These are phyloP conservation scores for Nothophoma quercina DNA, from an alignment of 2,329 filamentous ascomycete species.

Conservation along the genomic window DNA sequence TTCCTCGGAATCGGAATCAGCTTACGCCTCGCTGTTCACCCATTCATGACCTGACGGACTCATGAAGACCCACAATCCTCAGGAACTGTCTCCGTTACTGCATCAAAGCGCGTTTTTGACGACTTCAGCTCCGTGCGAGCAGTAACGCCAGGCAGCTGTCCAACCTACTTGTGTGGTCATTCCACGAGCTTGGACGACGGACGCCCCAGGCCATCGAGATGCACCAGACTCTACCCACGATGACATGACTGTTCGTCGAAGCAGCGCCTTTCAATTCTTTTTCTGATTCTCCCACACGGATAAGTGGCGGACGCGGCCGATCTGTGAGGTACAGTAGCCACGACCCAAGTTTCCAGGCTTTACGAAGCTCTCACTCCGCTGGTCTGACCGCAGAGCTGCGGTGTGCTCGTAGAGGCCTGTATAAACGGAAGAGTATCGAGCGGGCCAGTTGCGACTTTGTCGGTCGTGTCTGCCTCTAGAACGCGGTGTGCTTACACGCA, in stretches of 20 bases:
- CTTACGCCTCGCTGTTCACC: constrained; percentile 6
- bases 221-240: no score
- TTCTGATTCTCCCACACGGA: not conserved
- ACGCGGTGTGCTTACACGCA: constrained; percentile 26
- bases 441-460: not conserved
- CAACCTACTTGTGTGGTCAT: not conserved
- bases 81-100: not conserved
- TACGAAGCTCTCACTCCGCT: not conserved
- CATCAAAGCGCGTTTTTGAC: no score
- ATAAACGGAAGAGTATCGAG: not conserved
- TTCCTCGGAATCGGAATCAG: constrained; percentile 11
- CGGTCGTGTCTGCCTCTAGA: constrained; percentile 5
- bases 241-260: no score
- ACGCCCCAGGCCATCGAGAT: no score
- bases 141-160: not conserved
- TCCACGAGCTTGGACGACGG: not conserved
- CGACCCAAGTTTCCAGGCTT: not conserved
- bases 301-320: not conserved
- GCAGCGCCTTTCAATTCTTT: not conserved
- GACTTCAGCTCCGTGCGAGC: not conserved
- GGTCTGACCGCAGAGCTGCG: constrained; percentile 8
- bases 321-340: not conserved
- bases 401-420: not conserved
- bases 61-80: not conserved
- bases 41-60: not conserved